A percentile compares a stretch with the other conserved stretches of the same genome.
These are phyloP conservation scores for Phytophthora palmivora DNA, from an alignment of 352 stramenopile genomes.

Conservation along the genomic window DNA sequence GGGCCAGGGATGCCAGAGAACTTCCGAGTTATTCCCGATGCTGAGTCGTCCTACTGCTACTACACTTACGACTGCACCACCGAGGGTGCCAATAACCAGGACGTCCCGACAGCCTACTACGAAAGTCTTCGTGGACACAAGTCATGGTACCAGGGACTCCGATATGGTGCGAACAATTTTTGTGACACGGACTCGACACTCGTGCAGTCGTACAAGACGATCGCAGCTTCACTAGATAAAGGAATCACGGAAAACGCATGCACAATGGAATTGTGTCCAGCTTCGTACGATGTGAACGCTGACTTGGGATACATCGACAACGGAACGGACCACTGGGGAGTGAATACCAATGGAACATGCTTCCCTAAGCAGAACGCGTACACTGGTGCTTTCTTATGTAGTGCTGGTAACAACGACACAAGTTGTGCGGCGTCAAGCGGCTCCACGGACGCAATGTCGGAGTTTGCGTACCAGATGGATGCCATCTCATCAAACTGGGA, in stretches of 20 bases:
- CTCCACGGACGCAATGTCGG: conserved; percentile 14
- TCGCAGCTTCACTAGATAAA: conserved; percentile 37
- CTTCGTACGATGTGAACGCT: too few species aligned
- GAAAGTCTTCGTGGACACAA: too few species aligned
- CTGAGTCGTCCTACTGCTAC: conserved; percentile 42
- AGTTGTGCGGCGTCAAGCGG: conserved; percentile 34
- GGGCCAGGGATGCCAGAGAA: conserved; percentile 63
- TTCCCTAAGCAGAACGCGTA: conserved; percentile 65
- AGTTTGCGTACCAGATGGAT: conserved; percentile 91
- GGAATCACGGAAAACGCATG: conserved; percentile 59
- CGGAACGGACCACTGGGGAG: conserved; percentile 44
- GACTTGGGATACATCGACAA: conserved; percentile 52
- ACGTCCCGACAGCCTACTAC: conserved; percentile 48
- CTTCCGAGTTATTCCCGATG: conserved; percentile 51
- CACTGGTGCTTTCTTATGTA: conserved; percentile 59
- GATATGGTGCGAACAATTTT: conserved; percentile 63
- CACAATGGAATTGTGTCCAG: conserved; percentile 41
- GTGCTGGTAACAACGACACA: conserved; percentile 44
- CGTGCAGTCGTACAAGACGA: conserved; percentile 45
- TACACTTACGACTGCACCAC: conserved; percentile 53
- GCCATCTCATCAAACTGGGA: conserved; percentile 92
- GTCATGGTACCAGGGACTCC: conserved; percentile 72
- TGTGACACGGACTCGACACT: conserved; percentile 31
- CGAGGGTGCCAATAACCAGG: conserved; percentile 48
- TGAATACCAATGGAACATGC: conserved; percentile 68